Evolutionary conservation across 2,329 filamentous ascomycete genomes (phyloP).

Genomic region (Ophiostoma fasciatum): DNA sequence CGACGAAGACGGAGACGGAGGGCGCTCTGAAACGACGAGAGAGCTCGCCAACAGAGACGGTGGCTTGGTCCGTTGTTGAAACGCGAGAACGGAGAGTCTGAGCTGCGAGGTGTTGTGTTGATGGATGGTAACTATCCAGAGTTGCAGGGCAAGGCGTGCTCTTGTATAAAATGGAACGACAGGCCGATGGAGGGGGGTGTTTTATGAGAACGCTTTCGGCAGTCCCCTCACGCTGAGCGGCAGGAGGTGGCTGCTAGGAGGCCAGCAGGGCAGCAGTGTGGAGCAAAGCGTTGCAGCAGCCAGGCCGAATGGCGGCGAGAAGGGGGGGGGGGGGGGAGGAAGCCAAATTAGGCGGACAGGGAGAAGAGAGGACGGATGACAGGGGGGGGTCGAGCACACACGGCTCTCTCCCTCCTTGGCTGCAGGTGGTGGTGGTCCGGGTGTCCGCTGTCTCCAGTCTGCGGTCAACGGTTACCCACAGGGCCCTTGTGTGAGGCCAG

Average conservation of each 20-base stretch:
- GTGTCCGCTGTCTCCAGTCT: too few species aligned
- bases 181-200: constrained; percentile 33
- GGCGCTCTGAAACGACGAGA: constrained; percentile 3
- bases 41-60: constrained; percentile 6
- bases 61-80: constrained; percentile 13
- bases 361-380: constrained; percentile 4
- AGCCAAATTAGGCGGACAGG: constrained; percentile 5
- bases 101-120: constrained; percentile 16
- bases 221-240: constrained; percentile 22
- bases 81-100: constrained; percentile 16
- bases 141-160: constrained; percentile 31
- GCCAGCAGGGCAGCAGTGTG: constrained; percentile 15
- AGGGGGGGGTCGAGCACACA: constrained; percentile 7
- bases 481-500: constrained; percentile 6
- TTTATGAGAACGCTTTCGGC: constrained; percentile 30
- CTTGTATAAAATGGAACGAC: constrained; percentile 34
- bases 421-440: too few species aligned
- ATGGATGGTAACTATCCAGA: constrained; percentile 17
- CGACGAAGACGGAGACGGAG: neutral
- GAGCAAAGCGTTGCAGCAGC: constrained; percentile 11
- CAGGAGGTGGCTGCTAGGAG: constrained; percentile 18
- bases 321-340: constrained; percentile 13
- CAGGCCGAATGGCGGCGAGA: too few species aligned
- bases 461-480: too few species aligned
- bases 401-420: too few species aligned